A percentile compares a stretch with the other conserved stretches of the same genome.
These are phyloP conservation scores for Casuarina equisetifolia DNA, from an alignment of 306 rosid species.

Conservation along the genomic window DNA sequence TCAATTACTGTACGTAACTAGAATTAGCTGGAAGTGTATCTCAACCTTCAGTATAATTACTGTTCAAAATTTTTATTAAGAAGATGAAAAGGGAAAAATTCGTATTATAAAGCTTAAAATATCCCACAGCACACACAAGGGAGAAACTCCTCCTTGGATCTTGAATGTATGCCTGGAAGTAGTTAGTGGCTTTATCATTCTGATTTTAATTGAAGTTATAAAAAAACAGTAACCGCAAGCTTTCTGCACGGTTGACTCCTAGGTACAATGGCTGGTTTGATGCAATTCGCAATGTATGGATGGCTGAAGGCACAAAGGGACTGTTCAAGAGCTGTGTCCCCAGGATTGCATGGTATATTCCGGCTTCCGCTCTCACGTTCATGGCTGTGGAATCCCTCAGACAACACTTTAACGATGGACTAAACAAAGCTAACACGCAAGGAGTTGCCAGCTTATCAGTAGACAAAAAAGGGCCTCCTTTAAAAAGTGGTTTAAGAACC, in stretches of 20 bases:
- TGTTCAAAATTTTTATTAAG: neutral
- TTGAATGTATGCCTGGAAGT: neutral
- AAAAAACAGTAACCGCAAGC: constrained; percentile 10
- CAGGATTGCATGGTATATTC: constrained; percentile 82
- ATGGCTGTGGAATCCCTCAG: constrained; percentile 90
- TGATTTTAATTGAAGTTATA: constrained; percentile 2
- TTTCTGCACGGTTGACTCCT: constrained; percentile 11
- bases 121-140: neutral
- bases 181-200: neutral
- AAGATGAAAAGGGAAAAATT: neutral
- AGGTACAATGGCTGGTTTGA: constrained; percentile 85
- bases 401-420: constrained; percentile 54
- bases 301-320: constrained; percentile 64
- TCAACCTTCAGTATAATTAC: neutral
- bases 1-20: neutral
- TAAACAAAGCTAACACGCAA: constrained; percentile 20
- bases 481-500: constrained; percentile 38
- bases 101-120: neutral
- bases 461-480: constrained; percentile 44
- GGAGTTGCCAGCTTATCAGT: constrained; percentile 51
- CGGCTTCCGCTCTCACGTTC: constrained; percentile 92
- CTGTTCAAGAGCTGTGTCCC: constrained; percentile 85
- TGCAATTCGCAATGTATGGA: constrained; percentile 61
- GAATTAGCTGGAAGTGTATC: neutral
- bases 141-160: neutral